Evolutionary conservation across 139 green algal genomes (phyloP), one percentile per base, ranked within the genome.

Genomic region (Picochlorum sp.): DNA sequence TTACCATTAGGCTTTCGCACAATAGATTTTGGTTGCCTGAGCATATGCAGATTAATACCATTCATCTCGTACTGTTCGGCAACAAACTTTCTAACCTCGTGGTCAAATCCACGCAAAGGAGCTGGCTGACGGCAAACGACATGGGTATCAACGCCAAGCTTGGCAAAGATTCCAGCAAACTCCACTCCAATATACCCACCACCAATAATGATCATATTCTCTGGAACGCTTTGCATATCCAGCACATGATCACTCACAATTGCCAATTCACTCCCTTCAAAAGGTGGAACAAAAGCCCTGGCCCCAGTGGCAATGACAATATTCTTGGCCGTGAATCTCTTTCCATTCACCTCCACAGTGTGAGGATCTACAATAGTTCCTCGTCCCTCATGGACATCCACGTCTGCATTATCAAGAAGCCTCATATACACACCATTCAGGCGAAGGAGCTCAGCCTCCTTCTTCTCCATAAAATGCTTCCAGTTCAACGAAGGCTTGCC

Each of bases 151-250:
- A 70, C 54, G 30, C 92, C 94, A 44, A 98, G 75, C 56, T 88
- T 81, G 6, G 79, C 62, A 74, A 96, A 98, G 68, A 99, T 98
- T 68, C 88, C 78, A 28, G 84, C 81, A 79, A 97, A 97, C 82
- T 98, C 92, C 11, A 98, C 69, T 8, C 88, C 85, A 65, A 99
- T 99, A 86, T 98, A 99, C 47, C 94, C 92, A 5, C 69, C 88
- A 2, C 94, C 94, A 14, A 98, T 63, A 28, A 97, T 86, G 4
- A 76, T 76, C 24, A 97, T 86, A 56, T 73, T 70, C 3, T 34
- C 41, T 2, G 61, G 54, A 38, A 85, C 47, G 23, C 85, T 59
- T 5, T 71, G 57, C 63, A 99, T 78, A 41, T 87, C 81, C 64
- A 99, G 80, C 14, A 85, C 90, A 52, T 99, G 87, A 73, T 99